phyloP scores from a whole-genome alignment of 177 flowering plant genomes.

The Telopea speciosissima region DNA sequence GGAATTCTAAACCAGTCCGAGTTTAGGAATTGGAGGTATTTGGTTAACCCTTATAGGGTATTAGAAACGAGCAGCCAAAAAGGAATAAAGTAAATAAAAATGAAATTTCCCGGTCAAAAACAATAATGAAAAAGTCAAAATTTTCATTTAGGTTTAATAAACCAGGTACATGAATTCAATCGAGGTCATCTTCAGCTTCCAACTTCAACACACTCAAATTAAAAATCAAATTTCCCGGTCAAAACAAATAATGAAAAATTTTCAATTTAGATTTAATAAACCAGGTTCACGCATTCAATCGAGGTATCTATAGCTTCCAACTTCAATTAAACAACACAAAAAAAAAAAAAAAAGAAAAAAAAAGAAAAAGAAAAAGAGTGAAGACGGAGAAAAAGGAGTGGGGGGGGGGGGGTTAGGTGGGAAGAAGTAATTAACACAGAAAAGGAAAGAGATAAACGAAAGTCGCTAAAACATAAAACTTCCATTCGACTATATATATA shows the following conservation, averaged over 20 bases:
- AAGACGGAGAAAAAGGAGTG: neutral
- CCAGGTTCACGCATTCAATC: no score
- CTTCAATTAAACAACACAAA: no score
- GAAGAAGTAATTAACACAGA: neutral
- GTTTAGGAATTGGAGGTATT: neutral
- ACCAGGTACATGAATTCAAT: neutral
- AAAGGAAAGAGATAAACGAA: neutral
- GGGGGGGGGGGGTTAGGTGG: neutral
- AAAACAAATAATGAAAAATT: neutral
- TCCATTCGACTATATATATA: neutral
- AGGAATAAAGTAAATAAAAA: neutral
- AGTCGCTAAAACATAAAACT: neutral
- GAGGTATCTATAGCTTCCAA: no score
- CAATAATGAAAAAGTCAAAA: neutral
- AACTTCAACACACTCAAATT: no score
- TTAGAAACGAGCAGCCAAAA: neutral
- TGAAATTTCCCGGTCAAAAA: neutral
- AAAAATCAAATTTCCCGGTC: neutral
- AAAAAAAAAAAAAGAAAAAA: no score
- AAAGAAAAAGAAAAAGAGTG: no score
- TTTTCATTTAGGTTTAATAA: neutral
- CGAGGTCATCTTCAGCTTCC: neutral
- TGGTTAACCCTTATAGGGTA: neutral
- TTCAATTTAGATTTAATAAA: no score
- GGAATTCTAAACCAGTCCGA: neutral